Conservation (phyloP, 139 green algal species). For the Chlamydomonas incerta region DNA sequence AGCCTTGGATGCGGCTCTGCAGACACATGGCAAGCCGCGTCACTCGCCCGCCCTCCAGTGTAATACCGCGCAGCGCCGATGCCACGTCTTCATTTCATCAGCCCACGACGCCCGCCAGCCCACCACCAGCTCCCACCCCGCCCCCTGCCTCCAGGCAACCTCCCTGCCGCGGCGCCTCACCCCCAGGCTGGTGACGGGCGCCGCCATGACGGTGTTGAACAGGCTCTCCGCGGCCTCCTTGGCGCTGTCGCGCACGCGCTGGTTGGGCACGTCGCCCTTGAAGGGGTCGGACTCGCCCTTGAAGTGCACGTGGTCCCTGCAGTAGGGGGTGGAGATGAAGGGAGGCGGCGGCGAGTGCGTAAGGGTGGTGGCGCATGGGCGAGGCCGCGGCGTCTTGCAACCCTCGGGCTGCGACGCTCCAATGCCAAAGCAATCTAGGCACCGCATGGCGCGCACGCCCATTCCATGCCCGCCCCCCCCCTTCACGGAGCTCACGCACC, state of each 20-base stretch:
- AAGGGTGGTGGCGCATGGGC: too few relatives aligned
- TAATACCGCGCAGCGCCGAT: too few relatives aligned
- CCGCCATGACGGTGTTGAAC: constrained; percentile 52
- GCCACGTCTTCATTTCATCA: too few relatives aligned
- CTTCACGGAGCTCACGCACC: constrained; percentile 49
- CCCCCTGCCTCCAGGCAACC: not conserved
- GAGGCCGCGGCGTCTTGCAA: too few relatives aligned
- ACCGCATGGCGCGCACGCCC: too few relatives aligned
- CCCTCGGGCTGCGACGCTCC: too few relatives aligned
- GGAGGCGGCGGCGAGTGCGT: not conserved
- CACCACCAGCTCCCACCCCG: not conserved
- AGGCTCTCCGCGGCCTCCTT: constrained; percentile 72
- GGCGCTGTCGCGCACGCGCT: constrained; percentile 69
- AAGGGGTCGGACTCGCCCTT: constrained; percentile 72
- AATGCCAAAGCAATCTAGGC: too few relatives aligned
- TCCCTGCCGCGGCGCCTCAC: not conserved
- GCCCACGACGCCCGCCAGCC: too few relatives aligned
- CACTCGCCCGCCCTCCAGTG: too few relatives aligned
- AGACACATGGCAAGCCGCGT: too few relatives aligned
- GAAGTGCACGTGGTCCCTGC: constrained; percentile 70
- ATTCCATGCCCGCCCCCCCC: too few relatives aligned
- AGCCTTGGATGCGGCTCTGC: constrained; percentile 85
- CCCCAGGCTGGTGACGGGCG: constrained; percentile 36
- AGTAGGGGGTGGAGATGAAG: not conserved
- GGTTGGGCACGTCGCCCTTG: constrained; percentile 71